A percentile compares a stretch with the other conserved stretches of the same genome.
phyloP scores from a whole-genome alignment of 352 stramenopile genomes.

The Globisporangium ultimum region DNA sequence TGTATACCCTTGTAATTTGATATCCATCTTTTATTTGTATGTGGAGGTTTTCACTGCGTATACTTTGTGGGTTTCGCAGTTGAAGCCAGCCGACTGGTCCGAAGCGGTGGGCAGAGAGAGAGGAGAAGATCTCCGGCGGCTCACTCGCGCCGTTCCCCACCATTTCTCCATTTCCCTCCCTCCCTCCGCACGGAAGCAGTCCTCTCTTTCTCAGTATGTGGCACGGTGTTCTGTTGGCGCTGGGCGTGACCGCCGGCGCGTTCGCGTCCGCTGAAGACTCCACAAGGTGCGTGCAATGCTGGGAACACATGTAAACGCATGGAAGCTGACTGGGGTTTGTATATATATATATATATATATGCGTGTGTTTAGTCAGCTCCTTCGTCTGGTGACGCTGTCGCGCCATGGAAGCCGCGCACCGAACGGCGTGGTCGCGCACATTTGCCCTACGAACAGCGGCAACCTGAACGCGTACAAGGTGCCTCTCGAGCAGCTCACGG shows the following conservation, averaged over 20 bases:
- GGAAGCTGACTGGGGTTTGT: neutral
- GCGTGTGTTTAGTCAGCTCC: constrained; percentile 48
- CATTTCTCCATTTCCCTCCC: neutral
- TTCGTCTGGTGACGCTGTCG: constrained; percentile 72
- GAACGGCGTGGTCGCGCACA: constrained; percentile 50
- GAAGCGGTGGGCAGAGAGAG: too few species aligned
- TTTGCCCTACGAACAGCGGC: constrained; percentile 62
- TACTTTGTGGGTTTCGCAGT: too few species aligned
- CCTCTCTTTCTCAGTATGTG: neutral
- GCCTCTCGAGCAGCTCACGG: constrained; percentile 76
- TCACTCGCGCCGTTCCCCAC: too few species aligned
- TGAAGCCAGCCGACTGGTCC: too few species aligned
- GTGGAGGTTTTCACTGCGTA: too few species aligned
- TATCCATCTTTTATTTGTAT: too few species aligned
- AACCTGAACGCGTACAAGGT: constrained; percentile 80
- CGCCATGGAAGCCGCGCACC: constrained; percentile 77
- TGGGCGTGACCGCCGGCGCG: neutral
- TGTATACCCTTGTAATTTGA: too few species aligned
- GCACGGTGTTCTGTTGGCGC: neutral
- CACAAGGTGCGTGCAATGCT: neutral
- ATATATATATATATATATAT: neutral
- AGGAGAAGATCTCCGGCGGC: too few species aligned
- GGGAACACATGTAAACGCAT: neutral
- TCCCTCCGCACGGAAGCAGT: neutral
- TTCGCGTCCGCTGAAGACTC: neutral